Conservation (phyloP, 805 yeast species). For the Monosporozyma siamensis region DNA sequence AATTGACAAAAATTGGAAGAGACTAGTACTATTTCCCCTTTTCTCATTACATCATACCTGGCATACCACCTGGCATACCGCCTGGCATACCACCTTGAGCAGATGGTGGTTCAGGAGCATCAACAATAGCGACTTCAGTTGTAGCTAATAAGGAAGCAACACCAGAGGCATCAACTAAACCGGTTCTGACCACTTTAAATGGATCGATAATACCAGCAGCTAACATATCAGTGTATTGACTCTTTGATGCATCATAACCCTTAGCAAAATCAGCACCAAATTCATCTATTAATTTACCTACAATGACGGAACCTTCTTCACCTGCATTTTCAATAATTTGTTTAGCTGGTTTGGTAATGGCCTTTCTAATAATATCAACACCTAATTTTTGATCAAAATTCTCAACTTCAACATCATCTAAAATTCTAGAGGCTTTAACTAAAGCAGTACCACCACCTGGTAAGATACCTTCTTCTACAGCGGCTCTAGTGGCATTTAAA, state of each 20-base stretch:
- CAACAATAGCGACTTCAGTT: constrained; percentile 96
- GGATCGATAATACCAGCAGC: constrained; percentile 97
- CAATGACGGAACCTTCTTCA: constrained; percentile 93
- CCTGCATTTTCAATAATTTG: constrained; percentile 95
- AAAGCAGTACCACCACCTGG: constrained; percentile 99
- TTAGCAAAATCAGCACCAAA: constrained; percentile 63
- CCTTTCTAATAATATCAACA: constrained; percentile 84
- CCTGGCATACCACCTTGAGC: constrained; percentile 49
- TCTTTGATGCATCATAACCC: constrained; percentile 89
- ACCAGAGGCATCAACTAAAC: constrained; percentile 93
- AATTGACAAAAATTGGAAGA: not conserved
- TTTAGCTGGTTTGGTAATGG: constrained; percentile 91
- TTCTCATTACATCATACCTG: constrained; percentile 19
- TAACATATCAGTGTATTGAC: constrained; percentile 91
- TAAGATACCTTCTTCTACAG: constrained; percentile 95
- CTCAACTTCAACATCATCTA: constrained; percentile 60
- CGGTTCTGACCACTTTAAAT: constrained; percentile 93
- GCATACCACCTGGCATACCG: constrained; percentile 37
- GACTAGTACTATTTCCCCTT: too few relatives aligned
- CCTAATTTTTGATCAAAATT: constrained; percentile 97
- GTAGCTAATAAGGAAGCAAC: constrained; percentile 96
- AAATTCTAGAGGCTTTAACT: constrained; percentile 75
- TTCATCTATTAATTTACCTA: constrained; percentile 63
- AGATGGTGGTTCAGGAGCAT: constrained; percentile 75
- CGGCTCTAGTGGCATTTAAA: constrained; percentile 96